Percentiles rank a stretch among this genome's conserved stretches.
phyloP scores from a whole-genome alignment of 495 filamentous ascomycete species.

The Xylaria longipes region DNA sequence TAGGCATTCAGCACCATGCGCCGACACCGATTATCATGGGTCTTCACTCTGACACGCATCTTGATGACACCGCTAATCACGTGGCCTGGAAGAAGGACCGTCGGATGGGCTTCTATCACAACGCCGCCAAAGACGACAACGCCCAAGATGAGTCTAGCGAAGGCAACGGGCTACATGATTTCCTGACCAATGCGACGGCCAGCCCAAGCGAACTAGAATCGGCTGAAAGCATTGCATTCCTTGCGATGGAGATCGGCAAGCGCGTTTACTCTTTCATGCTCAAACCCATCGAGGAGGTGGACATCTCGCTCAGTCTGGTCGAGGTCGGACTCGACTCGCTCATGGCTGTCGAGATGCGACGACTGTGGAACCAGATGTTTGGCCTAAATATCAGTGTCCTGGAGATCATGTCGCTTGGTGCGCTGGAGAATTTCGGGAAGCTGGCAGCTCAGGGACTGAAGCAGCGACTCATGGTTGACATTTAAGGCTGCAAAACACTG shows the following conservation, averaged over 20 bases:
- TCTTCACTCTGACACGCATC: neutral
- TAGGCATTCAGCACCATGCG: neutral
- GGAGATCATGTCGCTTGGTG: neutral
- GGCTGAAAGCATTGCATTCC: neutral
- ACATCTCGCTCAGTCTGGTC: constrained; percentile 37
- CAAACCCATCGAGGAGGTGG: neutral
- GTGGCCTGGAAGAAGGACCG: neutral
- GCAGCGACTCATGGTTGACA: no score
- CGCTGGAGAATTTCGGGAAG: neutral
- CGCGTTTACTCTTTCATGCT: neutral
- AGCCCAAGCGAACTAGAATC: neutral
- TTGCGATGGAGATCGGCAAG: neutral
- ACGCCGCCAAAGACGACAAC: neutral
- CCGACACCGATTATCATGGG: neutral
- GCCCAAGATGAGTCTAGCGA: neutral
- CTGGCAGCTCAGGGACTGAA: no score
- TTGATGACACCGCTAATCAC: neutral
- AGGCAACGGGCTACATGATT: no score
- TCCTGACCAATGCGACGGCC: no score
- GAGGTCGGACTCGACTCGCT: constrained; percentile 50
- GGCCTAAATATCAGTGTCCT: constrained; percentile 34
- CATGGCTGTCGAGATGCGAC: constrained; percentile 53
- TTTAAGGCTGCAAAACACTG: no score
- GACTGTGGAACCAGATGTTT: constrained; percentile 46
- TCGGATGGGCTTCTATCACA: constrained; percentile 3